These are phyloP conservation scores for Populus simonii DNA, from an alignment of 345 rosid genomes.

Conservation along the genomic window DNA sequence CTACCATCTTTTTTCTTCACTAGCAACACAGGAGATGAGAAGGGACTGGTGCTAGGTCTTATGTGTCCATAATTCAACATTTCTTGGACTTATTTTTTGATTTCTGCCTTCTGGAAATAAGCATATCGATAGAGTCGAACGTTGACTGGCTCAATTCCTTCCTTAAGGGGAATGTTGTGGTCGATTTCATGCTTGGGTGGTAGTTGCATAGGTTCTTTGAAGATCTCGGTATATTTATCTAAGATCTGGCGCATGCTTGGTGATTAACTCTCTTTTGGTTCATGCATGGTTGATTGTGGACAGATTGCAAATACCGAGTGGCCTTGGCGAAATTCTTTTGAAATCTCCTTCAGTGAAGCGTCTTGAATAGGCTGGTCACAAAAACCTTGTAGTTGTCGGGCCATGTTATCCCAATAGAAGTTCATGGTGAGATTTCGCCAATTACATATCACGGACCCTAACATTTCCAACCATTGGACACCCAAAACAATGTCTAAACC, in stretches of 20 bases:
- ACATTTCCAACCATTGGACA: background rate
- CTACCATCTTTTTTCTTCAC: background rate
- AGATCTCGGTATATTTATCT: background rate
- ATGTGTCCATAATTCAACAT: background rate
- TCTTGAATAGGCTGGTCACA: no score
- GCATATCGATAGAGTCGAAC: background rate
- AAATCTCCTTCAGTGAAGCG: no score
- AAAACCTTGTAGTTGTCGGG: background rate
- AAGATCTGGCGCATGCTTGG: no score
- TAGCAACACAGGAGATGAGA: background rate
- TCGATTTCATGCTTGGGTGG: background rate
- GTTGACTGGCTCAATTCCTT: no score
- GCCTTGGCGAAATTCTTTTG: no score
- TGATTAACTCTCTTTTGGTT: accelerated
- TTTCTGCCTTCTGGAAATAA: background rate
- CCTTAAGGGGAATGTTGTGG: no score
- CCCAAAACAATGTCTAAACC: background rate
- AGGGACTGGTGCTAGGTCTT: background rate
- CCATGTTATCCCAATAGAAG: background rate
- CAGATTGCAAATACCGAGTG: background rate
- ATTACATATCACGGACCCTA: background rate
- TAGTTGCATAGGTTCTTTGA: background rate
- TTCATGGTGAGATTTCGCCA: background rate
- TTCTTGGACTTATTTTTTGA: background rate
- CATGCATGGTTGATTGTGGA: no score